Conservation (phyloP, 179 eudicot genomes). For the Beta macrorhiza region DNA sequence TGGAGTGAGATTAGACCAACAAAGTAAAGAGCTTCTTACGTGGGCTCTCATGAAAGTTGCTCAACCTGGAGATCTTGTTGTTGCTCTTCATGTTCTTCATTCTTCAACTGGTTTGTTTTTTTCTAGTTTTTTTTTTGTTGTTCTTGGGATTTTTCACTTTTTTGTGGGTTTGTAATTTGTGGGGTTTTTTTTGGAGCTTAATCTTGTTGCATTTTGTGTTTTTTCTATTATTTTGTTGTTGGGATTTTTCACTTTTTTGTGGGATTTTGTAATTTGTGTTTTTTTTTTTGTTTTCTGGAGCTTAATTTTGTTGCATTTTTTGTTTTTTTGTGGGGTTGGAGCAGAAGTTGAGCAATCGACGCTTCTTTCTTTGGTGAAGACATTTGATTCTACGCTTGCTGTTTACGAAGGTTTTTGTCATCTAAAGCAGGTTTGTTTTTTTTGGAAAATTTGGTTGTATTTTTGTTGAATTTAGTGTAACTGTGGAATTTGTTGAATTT, state of each 20-base stretch:
- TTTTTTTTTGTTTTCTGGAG: background rate
- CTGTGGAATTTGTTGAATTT: background rate
- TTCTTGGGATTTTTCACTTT: no score
- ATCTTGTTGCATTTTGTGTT: background rate
- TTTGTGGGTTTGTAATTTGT: background rate
- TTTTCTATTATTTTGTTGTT: background rate
- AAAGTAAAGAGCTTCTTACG: conserved; percentile 43
- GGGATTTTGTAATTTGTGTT: background rate
- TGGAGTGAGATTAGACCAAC: conserved; percentile 45
- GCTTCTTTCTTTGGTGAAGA: conserved; percentile 41
- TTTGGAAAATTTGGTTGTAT: background rate
- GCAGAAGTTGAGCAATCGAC: conserved; percentile 42
- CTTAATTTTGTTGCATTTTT: conserved; percentile 4
- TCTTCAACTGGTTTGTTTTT: conserved; percentile 30
- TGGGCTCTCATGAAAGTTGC: conserved; percentile 51
- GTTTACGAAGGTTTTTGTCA: conserved; percentile 56
- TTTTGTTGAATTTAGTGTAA: background rate
- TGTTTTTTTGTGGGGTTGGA: background rate
- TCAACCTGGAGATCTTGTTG: conserved; percentile 47
- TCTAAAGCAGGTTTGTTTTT: conserved; percentile 41
- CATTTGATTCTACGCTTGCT: conserved; percentile 50
- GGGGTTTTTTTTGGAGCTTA: background rate
- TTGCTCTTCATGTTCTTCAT: conserved; percentile 49
- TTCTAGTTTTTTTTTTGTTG: background rate
- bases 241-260: no score